Evolutionary conservation across 2,329 filamentous ascomycete species (phyloP).

Genomic region (Anthostomella pinea): DNA sequence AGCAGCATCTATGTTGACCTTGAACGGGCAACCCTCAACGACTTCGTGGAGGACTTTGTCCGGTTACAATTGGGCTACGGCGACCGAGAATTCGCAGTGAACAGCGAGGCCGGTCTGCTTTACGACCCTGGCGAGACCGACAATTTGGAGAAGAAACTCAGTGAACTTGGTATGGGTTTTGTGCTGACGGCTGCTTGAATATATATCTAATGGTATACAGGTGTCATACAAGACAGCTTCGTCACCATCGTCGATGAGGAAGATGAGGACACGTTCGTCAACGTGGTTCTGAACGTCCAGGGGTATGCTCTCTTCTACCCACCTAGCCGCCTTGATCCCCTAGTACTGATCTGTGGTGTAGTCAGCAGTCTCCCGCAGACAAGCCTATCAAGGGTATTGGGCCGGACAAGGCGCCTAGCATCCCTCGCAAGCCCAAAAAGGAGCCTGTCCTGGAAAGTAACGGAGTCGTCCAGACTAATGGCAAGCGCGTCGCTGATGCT

Average conservation of each 20-base stretch:
- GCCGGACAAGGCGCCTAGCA: constrained; percentile 42
- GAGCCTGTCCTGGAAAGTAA: constrained; percentile 38
- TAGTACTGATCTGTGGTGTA: constrained; percentile 40
- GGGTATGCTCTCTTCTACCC: too few species aligned
- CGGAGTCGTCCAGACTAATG: constrained; percentile 39
- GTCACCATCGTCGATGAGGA: constrained; percentile 84
- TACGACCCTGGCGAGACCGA: constrained; percentile 90
- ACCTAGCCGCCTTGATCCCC: too few species aligned
- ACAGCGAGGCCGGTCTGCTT: constrained; percentile 70
- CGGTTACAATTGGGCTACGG: constrained; percentile 70
- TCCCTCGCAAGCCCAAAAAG: constrained; percentile 54
- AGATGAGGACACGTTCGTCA: constrained; percentile 70
- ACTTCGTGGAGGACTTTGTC: constrained; percentile 75
- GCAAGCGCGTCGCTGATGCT: constrained; percentile 37
- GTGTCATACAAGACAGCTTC: constrained; percentile 70
- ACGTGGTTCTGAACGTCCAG: constrained; percentile 72
- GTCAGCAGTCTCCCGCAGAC: constrained; percentile 35
- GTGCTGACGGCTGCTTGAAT: too few species aligned
- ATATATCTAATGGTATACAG: constrained; percentile 40
- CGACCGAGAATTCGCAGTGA: constrained; percentile 74
- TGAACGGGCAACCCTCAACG: constrained; percentile 68
- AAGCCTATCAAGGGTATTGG: constrained; percentile 53
- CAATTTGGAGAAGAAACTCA: constrained; percentile 76
- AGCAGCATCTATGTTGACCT: constrained; percentile 66
- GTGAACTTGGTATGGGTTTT: constrained; percentile 62